These are phyloP conservation scores for Ilex paraguariensis DNA, from an alignment of 305 asterid species.

Conservation along the genomic window DNA sequence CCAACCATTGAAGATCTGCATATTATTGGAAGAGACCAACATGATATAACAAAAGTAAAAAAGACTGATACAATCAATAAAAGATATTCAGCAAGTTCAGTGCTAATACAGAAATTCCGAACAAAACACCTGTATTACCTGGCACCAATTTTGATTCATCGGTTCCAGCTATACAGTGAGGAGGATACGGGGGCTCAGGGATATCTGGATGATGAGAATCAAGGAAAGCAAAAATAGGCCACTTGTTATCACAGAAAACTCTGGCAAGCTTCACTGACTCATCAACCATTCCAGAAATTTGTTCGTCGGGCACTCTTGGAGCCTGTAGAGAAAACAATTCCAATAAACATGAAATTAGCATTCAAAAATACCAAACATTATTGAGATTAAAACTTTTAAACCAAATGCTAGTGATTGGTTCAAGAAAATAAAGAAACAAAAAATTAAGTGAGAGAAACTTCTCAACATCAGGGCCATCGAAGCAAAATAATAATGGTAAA, in stretches of 20 bases:
- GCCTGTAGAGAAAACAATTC: slow-evolving; percentile 47
- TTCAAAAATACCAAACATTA: not conserved
- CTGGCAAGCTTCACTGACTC: slow-evolving; percentile 68
- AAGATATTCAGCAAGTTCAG: not conserved
- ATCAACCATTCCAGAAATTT: slow-evolving; percentile 75
- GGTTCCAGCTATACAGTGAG: slow-evolving; percentile 77
- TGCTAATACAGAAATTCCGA: not conserved
- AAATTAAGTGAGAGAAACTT: too few species aligned
- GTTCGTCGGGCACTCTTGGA: slow-evolving; percentile 61
- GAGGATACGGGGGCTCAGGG: slow-evolving; percentile 92
- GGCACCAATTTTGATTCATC: slow-evolving; percentile 82
- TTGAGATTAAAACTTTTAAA: not conserved
- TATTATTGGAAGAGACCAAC: slow-evolving; percentile 13
- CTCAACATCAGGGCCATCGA: too few species aligned
- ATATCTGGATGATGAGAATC: slow-evolving; percentile 82
- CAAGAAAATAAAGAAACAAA: too few species aligned
- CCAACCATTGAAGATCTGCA: slow-evolving; percentile 80
- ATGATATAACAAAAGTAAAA: slow-evolving; percentile 2
- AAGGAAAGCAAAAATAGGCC: slow-evolving; percentile 76
- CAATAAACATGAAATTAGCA: slow-evolving; percentile 5
- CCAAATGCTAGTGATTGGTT: too few species aligned
- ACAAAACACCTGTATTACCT: slow-evolving; percentile 27
- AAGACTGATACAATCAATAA: not conserved
- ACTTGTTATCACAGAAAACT: slow-evolving; percentile 53
- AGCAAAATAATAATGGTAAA: too few species aligned